Base-by-base conservation (phyloP, 805 yeast genomes). In the Tetrapisispora arboricola region DNA sequence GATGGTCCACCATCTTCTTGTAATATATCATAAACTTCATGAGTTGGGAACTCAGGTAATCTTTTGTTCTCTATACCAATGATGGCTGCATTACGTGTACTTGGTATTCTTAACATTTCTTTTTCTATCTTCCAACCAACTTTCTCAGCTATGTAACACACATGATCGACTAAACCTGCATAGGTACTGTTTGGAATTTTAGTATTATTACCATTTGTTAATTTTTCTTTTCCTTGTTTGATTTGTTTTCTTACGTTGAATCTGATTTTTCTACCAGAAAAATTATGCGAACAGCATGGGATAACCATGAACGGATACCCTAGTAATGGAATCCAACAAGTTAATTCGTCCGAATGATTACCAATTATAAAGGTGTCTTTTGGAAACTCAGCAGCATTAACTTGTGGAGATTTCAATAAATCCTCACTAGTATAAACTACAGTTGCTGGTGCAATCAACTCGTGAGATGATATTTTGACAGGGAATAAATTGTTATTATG, bases 271-370 rank as follows among this genome's bases (percentile, higher is more conserved):
- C 76, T 78, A 2, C 97, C 97, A 6, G 79, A 73, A 32, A 90
- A 69, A 2, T 82, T 76, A 60, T 90, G 95, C 0, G 96, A 87
- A 59, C 97, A 90, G 58, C 97, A 90, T 10, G 97, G 97, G 32
- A 90, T 84, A 9, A 86, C 95, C 68, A 90, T 67, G 57, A 85
- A 90, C 6, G 96, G 95, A 46, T 72, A 82, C 0, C 86, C 87
- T 10, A 90, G 63, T 10, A 90, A 64, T 3, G 97, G 97, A 28
- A 90, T 78, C 96, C 97, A 90, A 49, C 95, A 83, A 0, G 96
- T 88, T 42, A 90, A 69, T 57, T 90, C 97, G 58, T 90, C 97
- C 1, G 95, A 84, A 56, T 90, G 97, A 57, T 90, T 90, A 1
- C 97, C 97, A 34, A 90, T 87, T 27, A 88, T 62, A 53, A 90